Conservation (phyloP, 78 protist genomes). For the Protostelium mycophagum region DNA sequence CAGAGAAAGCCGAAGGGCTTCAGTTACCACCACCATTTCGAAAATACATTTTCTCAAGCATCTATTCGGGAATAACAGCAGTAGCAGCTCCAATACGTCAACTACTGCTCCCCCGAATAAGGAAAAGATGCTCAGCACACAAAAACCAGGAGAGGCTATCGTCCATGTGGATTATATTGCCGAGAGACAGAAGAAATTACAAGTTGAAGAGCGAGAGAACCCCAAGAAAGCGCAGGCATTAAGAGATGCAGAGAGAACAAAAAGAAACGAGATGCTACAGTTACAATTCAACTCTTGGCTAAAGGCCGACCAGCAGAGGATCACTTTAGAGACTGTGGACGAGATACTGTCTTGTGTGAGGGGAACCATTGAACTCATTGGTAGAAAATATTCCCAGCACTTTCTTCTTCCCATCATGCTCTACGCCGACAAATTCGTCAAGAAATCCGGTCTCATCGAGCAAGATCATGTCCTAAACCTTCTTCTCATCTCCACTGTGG, state of each 20-base stretch:
- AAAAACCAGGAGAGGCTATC: neutral
- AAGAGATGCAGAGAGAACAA: neutral
- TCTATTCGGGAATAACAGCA: neutral
- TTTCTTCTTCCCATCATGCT: neutral
- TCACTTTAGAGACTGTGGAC: neutral
- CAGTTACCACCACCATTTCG: slow-evolving; percentile 1
- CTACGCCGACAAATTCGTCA: neutral
- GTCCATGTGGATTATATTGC: neutral
- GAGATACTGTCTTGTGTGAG: neutral
- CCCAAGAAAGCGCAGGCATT: neutral
- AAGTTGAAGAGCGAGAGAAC: neutral
- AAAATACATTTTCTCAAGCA: neutral
- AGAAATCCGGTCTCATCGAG: neutral
- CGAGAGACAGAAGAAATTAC: neutral
- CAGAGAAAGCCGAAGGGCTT: no score
- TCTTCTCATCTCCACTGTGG: neutral
- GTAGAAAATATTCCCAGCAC: neutral
- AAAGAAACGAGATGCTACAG: neutral
- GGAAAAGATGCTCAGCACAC: neutral
- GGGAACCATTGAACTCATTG: neutral
- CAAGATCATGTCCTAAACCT: neutral
- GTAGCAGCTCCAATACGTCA: neutral
- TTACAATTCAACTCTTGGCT: neutral
- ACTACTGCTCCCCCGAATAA: neutral
- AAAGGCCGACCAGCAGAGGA: neutral